Base-by-base conservation (phyloP, 2,329 filamentous ascomycete genomes). In the Sclerotinia glacialis region DNA sequence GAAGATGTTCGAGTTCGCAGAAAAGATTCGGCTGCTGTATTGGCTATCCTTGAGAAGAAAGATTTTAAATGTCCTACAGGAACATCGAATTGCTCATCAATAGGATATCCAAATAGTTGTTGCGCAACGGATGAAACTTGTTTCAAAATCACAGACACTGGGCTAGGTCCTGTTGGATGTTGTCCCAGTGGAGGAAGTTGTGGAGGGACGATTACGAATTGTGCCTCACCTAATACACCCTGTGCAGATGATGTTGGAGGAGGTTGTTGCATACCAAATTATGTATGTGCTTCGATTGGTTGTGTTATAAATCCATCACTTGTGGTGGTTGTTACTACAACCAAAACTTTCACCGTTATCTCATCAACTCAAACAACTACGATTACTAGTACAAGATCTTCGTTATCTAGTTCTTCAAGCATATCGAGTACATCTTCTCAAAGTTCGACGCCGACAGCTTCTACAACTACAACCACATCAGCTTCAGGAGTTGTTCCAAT, bases 261-360 rank as follows among this genome's bases (percentile, higher is more conserved):
- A 18, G 91, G 90, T 2, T 94, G 91, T 74, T 94, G 91, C 75
- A 86, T 93, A 14, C 81, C 86, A 0, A 89, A 89, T 5, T 93
- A 86, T 73, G 80, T 84, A 1, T 94, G 91, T 72, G 81, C 85
- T 67, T 87, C 87, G 23, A 79, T 88, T 66, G 91, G 90, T 31
- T 94, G 91, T 88, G 69, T 75, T 83, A 16, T 58, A 65, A 67
- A 70, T 69, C 49, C 71, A 23, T 64, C 72, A 47, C 23, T 70
- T 21, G 55, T 71, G 7, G 66, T 70, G 5, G 71, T 71, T 12
- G 67, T 68, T 16, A 63, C 70, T 4, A 71, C 71, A n/a, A 70
- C 69, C 12, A 34, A 66, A 18, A 71, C 68, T n/a, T 66, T 66
- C 11, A 68, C 69, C 16, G 52, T 68, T n/a, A 46, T 68, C 37